phyloP scores from a whole-genome alignment of 1,284 basidiomycete genomes.

The Irpex lacteus region DNA sequence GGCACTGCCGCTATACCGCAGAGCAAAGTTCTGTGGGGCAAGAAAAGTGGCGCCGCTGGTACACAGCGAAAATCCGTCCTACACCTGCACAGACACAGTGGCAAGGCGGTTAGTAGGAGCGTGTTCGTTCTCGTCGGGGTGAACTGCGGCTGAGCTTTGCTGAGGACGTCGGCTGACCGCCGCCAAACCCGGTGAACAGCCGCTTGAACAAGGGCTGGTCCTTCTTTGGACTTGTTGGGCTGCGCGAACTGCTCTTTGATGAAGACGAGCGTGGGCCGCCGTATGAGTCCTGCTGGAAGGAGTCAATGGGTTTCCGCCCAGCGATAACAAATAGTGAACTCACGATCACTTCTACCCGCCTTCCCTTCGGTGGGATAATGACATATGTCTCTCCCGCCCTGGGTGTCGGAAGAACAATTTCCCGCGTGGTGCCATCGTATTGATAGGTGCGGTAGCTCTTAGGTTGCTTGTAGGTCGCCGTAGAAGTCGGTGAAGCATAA shows the following conservation, averaged over 20 bases:
- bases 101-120: not conserved
- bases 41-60: not conserved
- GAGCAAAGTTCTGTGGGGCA: not conserved
- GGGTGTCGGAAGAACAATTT: conserved; percentile 26
- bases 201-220: conserved; percentile 26
- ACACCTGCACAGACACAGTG: not conserved
- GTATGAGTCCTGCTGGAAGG: conserved; percentile 9
- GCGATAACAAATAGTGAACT: conserved; percentile 10
- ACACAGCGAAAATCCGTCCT: not conserved
- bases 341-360: conserved; percentile 25
- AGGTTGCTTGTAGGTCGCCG: conserved; percentile 2
- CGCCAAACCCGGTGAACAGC: conserved; percentile 22
- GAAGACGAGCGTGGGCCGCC: conserved; percentile 12
- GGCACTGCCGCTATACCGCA: not conserved
- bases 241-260: conserved; percentile 17
- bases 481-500: not conserved
- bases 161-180: not conserved
- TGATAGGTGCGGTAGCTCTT: conserved; percentile 17
- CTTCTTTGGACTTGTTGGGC: conserved; percentile 21
- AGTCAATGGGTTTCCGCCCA: not conserved
- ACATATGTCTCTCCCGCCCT: conserved; percentile 27
- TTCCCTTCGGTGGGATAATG: conserved; percentile 27
- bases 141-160: not conserved
- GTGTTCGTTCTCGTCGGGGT: not conserved
- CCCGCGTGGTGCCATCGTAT: conserved; percentile 18